Evolutionary conservation across 1,284 basidiomycete species (phyloP).

Genomic region (Trichosporon asahii): DNA sequence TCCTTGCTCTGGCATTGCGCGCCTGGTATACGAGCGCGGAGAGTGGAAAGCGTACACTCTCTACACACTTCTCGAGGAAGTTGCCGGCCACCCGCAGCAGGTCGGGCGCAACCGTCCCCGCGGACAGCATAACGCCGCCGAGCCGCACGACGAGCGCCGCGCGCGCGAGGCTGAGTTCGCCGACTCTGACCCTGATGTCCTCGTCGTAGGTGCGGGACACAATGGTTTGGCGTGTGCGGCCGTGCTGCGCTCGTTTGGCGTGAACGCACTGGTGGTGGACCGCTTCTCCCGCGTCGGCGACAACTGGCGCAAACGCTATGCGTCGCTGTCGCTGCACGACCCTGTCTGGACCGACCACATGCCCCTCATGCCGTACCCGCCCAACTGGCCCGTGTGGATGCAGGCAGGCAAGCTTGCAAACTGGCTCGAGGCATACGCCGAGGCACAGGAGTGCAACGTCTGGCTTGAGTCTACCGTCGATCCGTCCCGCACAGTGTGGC

Average conservation of each 20-base stretch:
- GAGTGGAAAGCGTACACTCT: slow-evolving; percentile 62
- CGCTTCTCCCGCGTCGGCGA: slow-evolving; percentile 59
- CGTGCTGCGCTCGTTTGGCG: slow-evolving; percentile 58
- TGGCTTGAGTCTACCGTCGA: slow-evolving; percentile 61
- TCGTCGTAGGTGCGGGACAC: slow-evolving; percentile 62
- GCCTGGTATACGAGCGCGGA: slow-evolving; percentile 56
- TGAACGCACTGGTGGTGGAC: slow-evolving; percentile 60
- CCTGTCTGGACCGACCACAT: slow-evolving; percentile 56
- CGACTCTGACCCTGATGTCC: slow-evolving; percentile 53
- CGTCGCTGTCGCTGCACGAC: slow-evolving; percentile 61
- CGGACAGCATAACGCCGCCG: slow-evolving; percentile 38
- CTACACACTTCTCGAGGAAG: slow-evolving; percentile 62
- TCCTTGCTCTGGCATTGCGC: slow-evolving; percentile 56
- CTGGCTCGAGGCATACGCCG: slow-evolving; percentile 66
- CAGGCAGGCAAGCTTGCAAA: slow-evolving; percentile 59
- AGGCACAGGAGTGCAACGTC: slow-evolving; percentile 62
- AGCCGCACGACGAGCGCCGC: slow-evolving; percentile 34
- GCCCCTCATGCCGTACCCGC: slow-evolving; percentile 35
- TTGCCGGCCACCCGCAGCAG: slow-evolving; percentile 58
- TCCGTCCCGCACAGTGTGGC: slow-evolving; percentile 52
- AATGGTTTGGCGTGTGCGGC: slow-evolving; percentile 63
- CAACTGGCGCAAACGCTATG: slow-evolving; percentile 61
- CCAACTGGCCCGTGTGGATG: slow-evolving; percentile 40
- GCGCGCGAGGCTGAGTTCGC: slow-evolving; percentile 53
- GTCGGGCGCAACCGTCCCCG: slow-evolving; percentile 48